phyloP scores from a whole-genome alignment of 2,329 filamentous ascomycete genomes.

The Pseudopithomyces maydicus region DNA sequence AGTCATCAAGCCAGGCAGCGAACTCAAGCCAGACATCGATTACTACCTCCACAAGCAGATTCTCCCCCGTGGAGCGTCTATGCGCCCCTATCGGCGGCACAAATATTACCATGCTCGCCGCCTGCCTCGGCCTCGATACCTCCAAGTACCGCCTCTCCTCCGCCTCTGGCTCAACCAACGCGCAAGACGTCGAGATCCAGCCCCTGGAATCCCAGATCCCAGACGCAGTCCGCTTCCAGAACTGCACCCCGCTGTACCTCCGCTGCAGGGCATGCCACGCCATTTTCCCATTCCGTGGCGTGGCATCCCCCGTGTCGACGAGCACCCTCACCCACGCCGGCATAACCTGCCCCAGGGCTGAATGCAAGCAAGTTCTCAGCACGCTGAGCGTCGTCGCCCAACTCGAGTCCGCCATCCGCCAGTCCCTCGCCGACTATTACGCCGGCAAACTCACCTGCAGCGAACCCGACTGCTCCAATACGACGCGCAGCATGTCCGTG shows the following conservation, averaged over 20 bases:
- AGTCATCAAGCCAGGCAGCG: constrained; percentile 75
- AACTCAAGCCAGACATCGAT: constrained; percentile 86
- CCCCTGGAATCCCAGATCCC: constrained; percentile 94
- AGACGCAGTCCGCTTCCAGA: constrained; percentile 80
- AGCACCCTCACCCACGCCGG: constrained; percentile 71
- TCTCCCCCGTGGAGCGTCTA: constrained; percentile 94
- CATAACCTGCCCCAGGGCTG: constrained; percentile 68
- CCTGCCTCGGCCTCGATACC: constrained; percentile 90
- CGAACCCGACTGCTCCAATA: constrained; percentile 82
- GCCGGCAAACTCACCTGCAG: constrained; percentile 91
- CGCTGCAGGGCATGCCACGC: constrained; percentile 82
- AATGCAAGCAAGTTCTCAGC: constrained; percentile 68
- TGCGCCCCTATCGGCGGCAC: constrained; percentile 95
- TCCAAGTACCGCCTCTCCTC: constrained; percentile 80
- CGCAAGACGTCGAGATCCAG: constrained; percentile 63
- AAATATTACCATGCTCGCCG: constrained; percentile 85
- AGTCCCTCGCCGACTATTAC: constrained; percentile 83
- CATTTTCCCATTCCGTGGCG: constrained; percentile 75
- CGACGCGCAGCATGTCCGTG: constrained; percentile 90
- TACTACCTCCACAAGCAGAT: constrained; percentile 99
- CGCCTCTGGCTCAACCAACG: constrained; percentile 53
- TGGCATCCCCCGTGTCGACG: constrained; percentile 49
- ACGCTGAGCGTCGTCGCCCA: constrained; percentile 82
- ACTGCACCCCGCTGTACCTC: constrained; percentile 76
- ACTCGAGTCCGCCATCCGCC: constrained; percentile 81